phyloP scores from a whole-genome alignment of 176 grass and related monocot species.

The Cocos nucifera region DNA sequence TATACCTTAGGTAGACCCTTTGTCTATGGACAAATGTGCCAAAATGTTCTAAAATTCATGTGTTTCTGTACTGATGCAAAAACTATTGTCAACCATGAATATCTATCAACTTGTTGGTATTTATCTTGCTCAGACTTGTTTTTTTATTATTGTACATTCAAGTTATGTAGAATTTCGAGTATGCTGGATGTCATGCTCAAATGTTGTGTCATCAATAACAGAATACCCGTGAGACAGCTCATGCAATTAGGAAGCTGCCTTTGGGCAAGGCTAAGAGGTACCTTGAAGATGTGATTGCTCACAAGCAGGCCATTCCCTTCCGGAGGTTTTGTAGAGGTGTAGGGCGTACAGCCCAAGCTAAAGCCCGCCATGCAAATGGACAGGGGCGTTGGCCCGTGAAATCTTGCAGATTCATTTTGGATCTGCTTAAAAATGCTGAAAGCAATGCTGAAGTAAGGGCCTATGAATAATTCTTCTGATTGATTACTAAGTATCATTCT shows the following conservation, averaged over 20 bases:
- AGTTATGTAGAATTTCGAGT: too few relatives aligned
- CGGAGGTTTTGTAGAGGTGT: constrained; percentile 69
- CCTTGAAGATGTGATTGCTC: constrained; percentile 80
- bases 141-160: too few relatives aligned
- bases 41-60: too few relatives aligned
- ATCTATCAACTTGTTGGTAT: too few relatives aligned
- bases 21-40: too few relatives aligned
- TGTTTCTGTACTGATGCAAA: too few relatives aligned
- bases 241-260: constrained; percentile 47
- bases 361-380: constrained; percentile 59
- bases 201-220: constrained; percentile 7
- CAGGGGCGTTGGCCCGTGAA: constrained; percentile 80
- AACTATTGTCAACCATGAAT: too few relatives aligned
- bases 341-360: constrained; percentile 74
- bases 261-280: constrained; percentile 79
- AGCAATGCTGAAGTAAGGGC: constrained; percentile 38
- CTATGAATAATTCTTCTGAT: neutral
- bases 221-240: constrained; percentile 85
- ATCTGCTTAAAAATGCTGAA: constrained; percentile 84
- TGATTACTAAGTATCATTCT: too few relatives aligned
- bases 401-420: constrained; percentile 65
- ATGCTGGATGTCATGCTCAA: too few relatives aligned
- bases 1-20: too few relatives aligned
- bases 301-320: constrained; percentile 94
- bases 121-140: too few relatives aligned